These are phyloP conservation scores for Chaetomium cochliodes DNA, from an alignment of 495 filamentous ascomycete species.

Conservation along the genomic window DNA sequence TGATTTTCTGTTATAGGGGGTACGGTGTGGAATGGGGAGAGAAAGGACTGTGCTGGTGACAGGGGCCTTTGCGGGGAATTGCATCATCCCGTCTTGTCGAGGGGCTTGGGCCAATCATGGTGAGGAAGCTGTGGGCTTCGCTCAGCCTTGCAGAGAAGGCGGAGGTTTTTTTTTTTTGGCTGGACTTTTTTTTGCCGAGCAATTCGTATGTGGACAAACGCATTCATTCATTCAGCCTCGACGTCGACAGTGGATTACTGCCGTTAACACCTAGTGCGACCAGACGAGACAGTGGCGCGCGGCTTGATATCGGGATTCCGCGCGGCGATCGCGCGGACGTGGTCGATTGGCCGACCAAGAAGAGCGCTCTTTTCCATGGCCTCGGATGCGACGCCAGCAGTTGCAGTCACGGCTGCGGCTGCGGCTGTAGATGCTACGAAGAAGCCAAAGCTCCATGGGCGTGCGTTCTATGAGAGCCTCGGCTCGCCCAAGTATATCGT, in stretches of 20 bases:
- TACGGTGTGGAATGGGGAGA: background rate
- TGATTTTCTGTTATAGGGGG: background rate
- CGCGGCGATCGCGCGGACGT: conserved; percentile 17
- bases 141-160: conserved; percentile 24
- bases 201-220: background rate
- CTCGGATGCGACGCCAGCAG: conserved; percentile 6
- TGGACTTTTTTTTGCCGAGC: background rate
- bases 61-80: conserved; percentile 4
- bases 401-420: too few relatives aligned
- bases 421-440: conserved; percentile 12
- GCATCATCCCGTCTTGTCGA: conserved; percentile 11
- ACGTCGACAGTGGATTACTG: background rate
- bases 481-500: conserved; percentile 87
- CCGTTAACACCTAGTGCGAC: too few relatives aligned
- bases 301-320: conserved; percentile 11
- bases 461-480: conserved; percentile 89
- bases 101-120: background rate
- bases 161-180: background rate
- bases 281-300: conserved; percentile 14
- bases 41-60: background rate
- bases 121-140: background rate
- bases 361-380: conserved; percentile 26
- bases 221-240: background rate
- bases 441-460: conserved; percentile 68
- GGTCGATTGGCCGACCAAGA: background rate